Evolutionary conservation across 73 alveolate species (phyloP), one percentile per base, ranked within the genome.

Genomic region (Stentor coeruleus): DNA sequence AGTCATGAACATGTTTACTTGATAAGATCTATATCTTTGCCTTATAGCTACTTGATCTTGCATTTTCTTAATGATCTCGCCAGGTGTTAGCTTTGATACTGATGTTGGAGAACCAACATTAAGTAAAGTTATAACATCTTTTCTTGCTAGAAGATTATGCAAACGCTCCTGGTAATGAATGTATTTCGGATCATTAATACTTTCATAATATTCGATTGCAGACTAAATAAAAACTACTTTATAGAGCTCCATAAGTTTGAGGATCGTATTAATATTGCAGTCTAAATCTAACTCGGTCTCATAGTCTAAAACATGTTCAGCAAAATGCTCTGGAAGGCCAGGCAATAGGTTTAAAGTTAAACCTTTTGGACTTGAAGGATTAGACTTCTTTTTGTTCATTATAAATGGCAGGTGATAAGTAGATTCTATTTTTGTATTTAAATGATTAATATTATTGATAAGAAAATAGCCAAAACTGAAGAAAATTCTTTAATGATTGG

Each of bases 121-220:
- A 14, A 66, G 79, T 28, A 66, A 40, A 75, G 26, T 75, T 75
- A 75, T 15, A 31, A 75, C 72, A 38, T 75, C 83, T 2, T 28
- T 37, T n/a, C 83, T 28, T n/a, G 83, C 20, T 20, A 75, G 83
- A 14, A 75, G 28, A 6, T 75, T 75, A 14, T 75, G 77, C 6
- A 75, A n/a, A 31, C 83, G 59, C 2, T 75, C 83, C 39, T 75
- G 83, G 38, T 75, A 75, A 38, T 37, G 72, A 75, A 75, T 28
- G 3, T 75, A 75, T 38, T 40, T 75, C 26, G 58, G 74, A 37
- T 75, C 83, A 14, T 30, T 30, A 36, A 36, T 20, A 38, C 38
- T 37, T 3, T 75, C 83, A 38, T 39, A 75, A 33, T 36, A 75
- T 75, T 75, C 83, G 28, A 75, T 75, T 26, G 83, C 83, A 37